Conservation (phyloP, 2,329 filamentous ascomycete species). For the Talaromyces sp. region DNA sequence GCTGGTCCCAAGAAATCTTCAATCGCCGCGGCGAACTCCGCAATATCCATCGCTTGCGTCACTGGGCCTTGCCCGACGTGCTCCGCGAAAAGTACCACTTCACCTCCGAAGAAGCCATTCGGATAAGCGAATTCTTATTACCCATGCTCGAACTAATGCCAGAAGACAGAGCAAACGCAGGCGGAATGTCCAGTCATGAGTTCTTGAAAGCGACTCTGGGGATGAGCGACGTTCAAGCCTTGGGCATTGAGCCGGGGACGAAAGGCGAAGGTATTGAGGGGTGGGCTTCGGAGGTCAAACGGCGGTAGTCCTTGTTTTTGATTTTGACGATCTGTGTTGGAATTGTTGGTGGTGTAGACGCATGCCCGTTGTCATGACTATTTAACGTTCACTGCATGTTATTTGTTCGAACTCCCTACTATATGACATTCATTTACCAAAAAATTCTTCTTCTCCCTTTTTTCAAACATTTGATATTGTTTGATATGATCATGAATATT, state of each 20-base stretch:
- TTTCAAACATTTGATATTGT: conserved; percentile 5
- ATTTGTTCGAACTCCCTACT: not conserved
- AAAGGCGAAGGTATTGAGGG: conserved; percentile 90
- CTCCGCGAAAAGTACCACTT: conserved; percentile 97
- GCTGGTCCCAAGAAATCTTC: conserved; percentile 99
- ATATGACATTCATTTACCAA: conserved; percentile 15
- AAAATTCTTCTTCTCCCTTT: not conserved
- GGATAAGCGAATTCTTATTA: conserved; percentile 74
- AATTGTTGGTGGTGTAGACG: conserved; percentile 1
- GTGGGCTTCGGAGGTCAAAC: conserved; percentile 86
- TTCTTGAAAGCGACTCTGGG: conserved; percentile 84
- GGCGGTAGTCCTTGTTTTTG: conserved; percentile 50
- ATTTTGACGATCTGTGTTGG: not conserved
- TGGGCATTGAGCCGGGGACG: conserved; percentile 74
- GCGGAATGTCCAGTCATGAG: conserved; percentile 82
- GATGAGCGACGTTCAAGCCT: conserved; percentile 69
- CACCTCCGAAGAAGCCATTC: conserved; percentile 72
- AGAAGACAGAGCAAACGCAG: conserved; percentile 86
- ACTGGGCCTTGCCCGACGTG: conserved; percentile 93
- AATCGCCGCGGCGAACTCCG: conserved; percentile 94
- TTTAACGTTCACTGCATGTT: conserved; percentile 4
- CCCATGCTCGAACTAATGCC: conserved; percentile 91
- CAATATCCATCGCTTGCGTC: conserved; percentile 92
- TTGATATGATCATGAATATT: conserved; percentile 14
- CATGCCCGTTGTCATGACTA: conserved; percentile 8